phyloP scores from a whole-genome alignment of 208 protist species.

The Plasmodiophora brassicae region DNA sequence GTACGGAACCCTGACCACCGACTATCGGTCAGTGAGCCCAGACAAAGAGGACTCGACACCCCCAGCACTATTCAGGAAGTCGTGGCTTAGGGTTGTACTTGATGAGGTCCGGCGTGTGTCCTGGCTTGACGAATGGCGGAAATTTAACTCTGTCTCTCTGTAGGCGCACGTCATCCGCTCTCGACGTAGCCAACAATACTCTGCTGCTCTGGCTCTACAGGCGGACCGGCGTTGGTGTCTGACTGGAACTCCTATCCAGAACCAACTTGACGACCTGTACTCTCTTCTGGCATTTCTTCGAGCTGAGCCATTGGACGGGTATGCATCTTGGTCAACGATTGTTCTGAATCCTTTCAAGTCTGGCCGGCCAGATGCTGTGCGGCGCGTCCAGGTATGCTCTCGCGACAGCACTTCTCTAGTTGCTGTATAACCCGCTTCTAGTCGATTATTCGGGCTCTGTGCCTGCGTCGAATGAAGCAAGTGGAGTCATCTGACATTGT shows the following conservation, averaged over 20 bases:
- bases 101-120: not conserved
- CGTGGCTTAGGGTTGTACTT: not conserved
- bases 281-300: not conserved
- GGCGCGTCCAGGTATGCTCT: not conserved
- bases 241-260: conserved; percentile 13
- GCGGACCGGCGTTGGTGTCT: conserved; percentile 2
- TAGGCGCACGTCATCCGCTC: conserved; percentile 11
- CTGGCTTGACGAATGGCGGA: not conserved
- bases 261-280: conserved; percentile 19
- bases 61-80: not conserved
- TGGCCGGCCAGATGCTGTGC: not conserved
- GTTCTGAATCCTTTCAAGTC: not conserved
- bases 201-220: not conserved
- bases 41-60: not conserved
- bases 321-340: not conserved
- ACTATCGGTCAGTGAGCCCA: not conserved
- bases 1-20: not conserved
- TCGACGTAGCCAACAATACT: not conserved
- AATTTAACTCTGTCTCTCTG: not conserved
- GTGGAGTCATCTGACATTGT: not conserved
- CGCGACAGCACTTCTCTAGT: not conserved
- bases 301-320: not conserved
- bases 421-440: not conserved
- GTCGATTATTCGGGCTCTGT: not conserved
- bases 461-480: not conserved